A percentile compares a stretch with the other conserved stretches of the same genome.
Conservation (phyloP, 768 basidiomycete genomes). For the Paxillus rubicundulus region DNA sequence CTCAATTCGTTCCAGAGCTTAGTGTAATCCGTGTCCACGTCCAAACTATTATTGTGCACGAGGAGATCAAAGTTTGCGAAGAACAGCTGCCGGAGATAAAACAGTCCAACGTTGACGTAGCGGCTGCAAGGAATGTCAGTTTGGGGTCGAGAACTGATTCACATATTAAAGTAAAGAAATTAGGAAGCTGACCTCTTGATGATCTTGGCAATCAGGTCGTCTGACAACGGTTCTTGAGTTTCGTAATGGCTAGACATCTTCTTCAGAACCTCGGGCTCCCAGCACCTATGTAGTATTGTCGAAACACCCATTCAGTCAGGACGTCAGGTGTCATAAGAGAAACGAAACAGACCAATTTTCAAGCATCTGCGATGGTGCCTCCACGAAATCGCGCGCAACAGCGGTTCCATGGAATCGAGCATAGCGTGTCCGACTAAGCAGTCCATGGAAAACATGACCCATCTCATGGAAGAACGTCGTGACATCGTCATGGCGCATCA, state of each 20-base stretch:
- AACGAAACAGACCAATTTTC: conserved; percentile 70
- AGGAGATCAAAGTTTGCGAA: conserved; percentile 45
- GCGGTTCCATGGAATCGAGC: conserved; percentile 81
- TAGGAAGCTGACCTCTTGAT: conserved; percentile 58
- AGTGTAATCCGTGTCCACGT: conserved; percentile 65
- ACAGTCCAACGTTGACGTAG: conserved; percentile 80
- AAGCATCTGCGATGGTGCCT: conserved; percentile 90
- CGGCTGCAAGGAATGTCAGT: conserved; percentile 38
- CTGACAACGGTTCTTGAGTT: conserved; percentile 65
- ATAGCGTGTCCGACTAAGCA: conserved; percentile 69
- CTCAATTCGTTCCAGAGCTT: conserved; percentile 73
- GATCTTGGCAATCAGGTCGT: conserved; percentile 71
- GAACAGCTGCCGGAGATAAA: conserved; percentile 70
- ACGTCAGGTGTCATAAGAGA: neutral
- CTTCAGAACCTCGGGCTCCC: conserved; percentile 75
- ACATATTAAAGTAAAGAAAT: neutral
- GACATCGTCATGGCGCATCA: conserved; percentile 86
- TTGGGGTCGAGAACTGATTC: no score
- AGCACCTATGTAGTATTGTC: conserved; percentile 49
- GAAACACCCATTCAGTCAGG: neutral
- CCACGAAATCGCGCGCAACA: conserved; percentile 80
- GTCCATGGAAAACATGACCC: conserved; percentile 71
- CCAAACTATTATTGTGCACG: conserved; percentile 39
- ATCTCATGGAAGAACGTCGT: conserved; percentile 93
- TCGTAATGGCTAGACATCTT: conserved; percentile 79